These are phyloP conservation scores for Aspergillus indologenus DNA, from an alignment of 495 filamentous ascomycete species.

Conservation along the genomic window DNA sequence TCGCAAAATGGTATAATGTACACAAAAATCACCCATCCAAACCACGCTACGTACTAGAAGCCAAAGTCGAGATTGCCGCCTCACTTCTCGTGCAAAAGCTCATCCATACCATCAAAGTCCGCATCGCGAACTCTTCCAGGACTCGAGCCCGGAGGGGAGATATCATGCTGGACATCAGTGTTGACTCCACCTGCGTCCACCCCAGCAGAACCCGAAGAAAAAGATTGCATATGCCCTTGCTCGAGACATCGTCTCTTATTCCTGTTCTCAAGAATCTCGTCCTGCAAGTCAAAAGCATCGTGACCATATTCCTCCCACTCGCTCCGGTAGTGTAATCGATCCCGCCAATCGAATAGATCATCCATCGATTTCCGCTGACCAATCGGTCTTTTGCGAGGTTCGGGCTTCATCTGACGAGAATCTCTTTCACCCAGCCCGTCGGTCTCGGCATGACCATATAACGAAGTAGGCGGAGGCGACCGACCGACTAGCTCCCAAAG, in stretches of 20 bases:
- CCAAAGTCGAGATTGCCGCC: neutral
- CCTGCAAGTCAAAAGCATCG: constrained; percentile 28
- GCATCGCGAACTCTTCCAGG: neutral
- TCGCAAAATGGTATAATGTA: neutral
- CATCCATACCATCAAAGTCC: too few species aligned
- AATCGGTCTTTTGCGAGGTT: constrained; percentile 9
- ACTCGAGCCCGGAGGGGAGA: neutral
- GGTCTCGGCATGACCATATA: neutral
- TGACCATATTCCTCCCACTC: constrained; percentile 51
- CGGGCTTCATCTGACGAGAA: neutral
- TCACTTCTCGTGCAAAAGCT: too few species aligned
- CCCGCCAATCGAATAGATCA: constrained; percentile 45
- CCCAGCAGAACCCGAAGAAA: neutral
- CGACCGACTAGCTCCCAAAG: constrained; percentile 53
- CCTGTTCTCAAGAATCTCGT: constrained; percentile 32
- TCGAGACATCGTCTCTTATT: constrained; percentile 30
- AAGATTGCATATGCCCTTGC: neutral
- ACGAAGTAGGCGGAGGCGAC: constrained; percentile 17
- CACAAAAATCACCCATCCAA: neutral
- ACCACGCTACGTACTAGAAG: neutral
- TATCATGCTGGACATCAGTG: neutral
- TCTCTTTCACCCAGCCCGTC: neutral
- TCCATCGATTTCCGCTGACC: constrained; percentile 30
- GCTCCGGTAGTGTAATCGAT: constrained; percentile 38
- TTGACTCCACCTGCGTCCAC: too few species aligned